Percentiles rank a stretch among this genome's conserved stretches.
Conservation (phyloP, 1,139 yeast genomes). For the Debaryomyces sp. region DNA sequence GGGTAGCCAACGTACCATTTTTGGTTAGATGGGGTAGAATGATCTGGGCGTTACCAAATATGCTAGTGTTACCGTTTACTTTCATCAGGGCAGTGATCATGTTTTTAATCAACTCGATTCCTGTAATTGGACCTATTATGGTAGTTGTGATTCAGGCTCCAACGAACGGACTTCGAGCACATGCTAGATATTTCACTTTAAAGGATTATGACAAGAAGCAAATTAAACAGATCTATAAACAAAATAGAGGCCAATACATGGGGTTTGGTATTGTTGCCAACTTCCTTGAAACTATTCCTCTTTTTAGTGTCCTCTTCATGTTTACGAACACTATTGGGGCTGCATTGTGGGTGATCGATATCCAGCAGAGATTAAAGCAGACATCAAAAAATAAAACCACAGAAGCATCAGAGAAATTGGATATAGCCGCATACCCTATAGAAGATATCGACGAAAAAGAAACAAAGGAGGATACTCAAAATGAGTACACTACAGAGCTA, state of each 20-base stretch:
- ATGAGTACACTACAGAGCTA: neutral
- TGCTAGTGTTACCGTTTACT: conserved; percentile 26
- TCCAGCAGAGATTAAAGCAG: conserved; percentile 19
- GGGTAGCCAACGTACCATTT: conserved; percentile 36
- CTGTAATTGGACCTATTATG: conserved; percentile 62
- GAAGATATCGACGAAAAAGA: conserved; percentile 17
- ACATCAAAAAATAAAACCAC: neutral
- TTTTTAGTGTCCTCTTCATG: conserved; percentile 59
- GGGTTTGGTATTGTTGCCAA: conserved; percentile 65
- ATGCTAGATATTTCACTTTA: conserved; percentile 60
- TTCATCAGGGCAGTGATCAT: conserved; percentile 29
- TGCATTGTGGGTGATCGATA: conserved; percentile 65
- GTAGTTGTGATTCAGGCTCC: conserved; percentile 61
- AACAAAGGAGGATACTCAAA: neutral
- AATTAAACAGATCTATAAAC: conserved; percentile 28
- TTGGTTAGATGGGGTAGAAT: conserved; percentile 27
- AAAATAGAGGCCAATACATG: conserved; percentile 35
- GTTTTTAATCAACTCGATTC: conserved; percentile 53
- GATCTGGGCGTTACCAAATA: conserved; percentile 27
- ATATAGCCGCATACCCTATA: neutral
- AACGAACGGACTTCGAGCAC: conserved; percentile 57
- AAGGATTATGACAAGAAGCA: conserved; percentile 54
- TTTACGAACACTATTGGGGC: conserved; percentile 74
- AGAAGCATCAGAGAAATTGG: neutral
- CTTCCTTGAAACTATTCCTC: conserved; percentile 61